Base-by-base conservation (phyloP, 352 stramenopile genomes). In the Phytopythium helicoides region DNA sequence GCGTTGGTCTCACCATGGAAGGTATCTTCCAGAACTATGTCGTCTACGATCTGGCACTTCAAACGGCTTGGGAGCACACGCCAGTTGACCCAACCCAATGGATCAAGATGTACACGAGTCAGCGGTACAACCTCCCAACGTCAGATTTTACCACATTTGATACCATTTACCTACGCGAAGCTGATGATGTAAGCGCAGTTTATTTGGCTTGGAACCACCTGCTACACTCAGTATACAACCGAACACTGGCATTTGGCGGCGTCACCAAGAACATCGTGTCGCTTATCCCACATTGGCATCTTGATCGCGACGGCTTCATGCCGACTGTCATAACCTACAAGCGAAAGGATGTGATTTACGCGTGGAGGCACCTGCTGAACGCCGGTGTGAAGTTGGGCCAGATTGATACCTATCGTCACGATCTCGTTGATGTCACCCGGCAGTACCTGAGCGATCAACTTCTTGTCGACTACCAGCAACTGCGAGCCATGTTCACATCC, bases 1-100 rank as follows among this genome's bases (percentile, higher is more conserved):
- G 83, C 26, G 58, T 94, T 7, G 83, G 83, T 0, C 60, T 91
- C 25, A 91, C 80, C 1, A 94, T 94, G 81, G 83, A 94, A 62
- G 83, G 83, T 21, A 94, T 94, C 52, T 90, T 84, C 56, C 79
- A 94, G 47, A 94, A 94, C 69, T 94, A 94, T 50, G 66, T 91
- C 1, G 79, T 94, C 34, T 94, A 94, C 52, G 83, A 94, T 45
- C 58, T 92, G 25, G 69, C 73, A 14, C 54, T 92, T 10, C 68
- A 90, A 37, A 91, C 89, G 79, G 78, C 80, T 6, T 93, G 76
- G 78, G 56, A 79, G 47, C 37, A 71, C 28, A 34, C 49, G 10
- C 64, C 71, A 1, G 51, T 94, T 3, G 64, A 82, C 40, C 67
- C 80, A 9, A 23, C 52, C 9, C 35, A 54, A 6, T 94, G 71